Evolutionary conservation across 345 rosid species (phyloP).

Genomic region (Syzygium grande): DNA sequence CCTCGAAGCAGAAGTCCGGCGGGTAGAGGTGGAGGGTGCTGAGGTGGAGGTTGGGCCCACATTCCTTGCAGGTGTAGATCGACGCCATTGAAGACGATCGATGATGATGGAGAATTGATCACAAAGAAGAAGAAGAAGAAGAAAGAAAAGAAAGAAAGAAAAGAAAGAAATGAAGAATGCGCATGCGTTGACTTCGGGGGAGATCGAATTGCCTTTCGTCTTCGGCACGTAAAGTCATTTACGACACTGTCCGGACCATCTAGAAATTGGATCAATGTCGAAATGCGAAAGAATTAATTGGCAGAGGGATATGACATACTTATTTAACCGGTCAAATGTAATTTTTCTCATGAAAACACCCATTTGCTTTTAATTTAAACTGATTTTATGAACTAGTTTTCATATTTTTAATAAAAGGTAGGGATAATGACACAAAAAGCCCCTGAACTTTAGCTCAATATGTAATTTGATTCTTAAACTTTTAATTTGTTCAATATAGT

Average conservation of each 20-base stretch:
- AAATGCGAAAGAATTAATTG: not conserved
- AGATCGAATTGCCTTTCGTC: not conserved
- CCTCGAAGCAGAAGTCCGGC: slow-evolving; percentile 76
- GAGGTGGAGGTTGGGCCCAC: slow-evolving; percentile 64
- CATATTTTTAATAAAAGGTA: not conserved
- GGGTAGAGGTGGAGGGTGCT: slow-evolving; percentile 52
- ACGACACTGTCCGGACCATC: not conserved
- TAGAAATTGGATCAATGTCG: not conserved
- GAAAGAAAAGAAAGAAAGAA: not conserved
- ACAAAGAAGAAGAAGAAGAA: not conserved
- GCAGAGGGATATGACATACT: not conserved
- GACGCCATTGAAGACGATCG: slow-evolving; percentile 28
- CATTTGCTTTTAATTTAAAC: not conserved
- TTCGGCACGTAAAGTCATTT: not conserved
- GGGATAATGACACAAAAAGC: no score
- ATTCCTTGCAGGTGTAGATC: slow-evolving; percentile 62
- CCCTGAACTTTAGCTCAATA: no score
- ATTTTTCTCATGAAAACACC: not conserved
- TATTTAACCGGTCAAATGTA: no score
- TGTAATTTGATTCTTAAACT: no score
- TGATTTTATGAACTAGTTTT: not conserved
- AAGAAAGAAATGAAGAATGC: not conserved
- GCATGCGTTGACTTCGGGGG: not conserved
- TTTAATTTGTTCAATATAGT: no score
- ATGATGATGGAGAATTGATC: not conserved